Base-by-base conservation (phyloP, 306 rosid species). In the Cucurbita moschata region DNA sequence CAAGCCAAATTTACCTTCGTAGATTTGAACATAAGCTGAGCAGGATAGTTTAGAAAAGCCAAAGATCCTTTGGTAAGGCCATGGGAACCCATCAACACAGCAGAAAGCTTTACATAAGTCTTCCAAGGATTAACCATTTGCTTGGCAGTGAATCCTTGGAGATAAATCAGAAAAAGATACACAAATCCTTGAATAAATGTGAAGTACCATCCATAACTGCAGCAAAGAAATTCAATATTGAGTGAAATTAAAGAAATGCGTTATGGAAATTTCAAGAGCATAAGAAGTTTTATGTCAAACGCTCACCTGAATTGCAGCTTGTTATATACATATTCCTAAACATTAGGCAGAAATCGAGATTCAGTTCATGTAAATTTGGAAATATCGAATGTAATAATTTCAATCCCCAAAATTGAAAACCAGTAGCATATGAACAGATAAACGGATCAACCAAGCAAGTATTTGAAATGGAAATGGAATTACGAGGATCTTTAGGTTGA, bases 81-180 rank as follows among this genome's bases (percentile, higher is more conserved):
- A 87, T 94, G 98, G 1, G 98, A 94, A 30, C 96, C 97, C 98
- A 94, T 90, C 6, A 90, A 88, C 2, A 90, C 97, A 58, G 87
- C 97, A 77, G 98, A 90, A 64, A 94, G 95, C 84, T 94, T 94
- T 78, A 89, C 90, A 75, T 94, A 94, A 43, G 98, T 94, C 85
- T 90, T 90, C 98, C 98, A 94, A 62, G 98, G 97, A 46, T 94
- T 94, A 84, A 94, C 96, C 98, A 94, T 89, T 84, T 94, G 98
- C 88, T 90, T 90, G 80, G 88, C 85, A 44, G 92, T 81, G 88
- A 94, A 94, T 73, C 97, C 98, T 89, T 90, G 97, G 21, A 94
- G 85, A 79, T 86, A 86, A 75, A 94, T 89, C 85, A 94, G 87
- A 78, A 83, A 81, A 16, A 94, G 90, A 78, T 94, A 94, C 57